Conservation (phyloP, 805 yeast species). For the Lipomyces starkeyi region DNA sequence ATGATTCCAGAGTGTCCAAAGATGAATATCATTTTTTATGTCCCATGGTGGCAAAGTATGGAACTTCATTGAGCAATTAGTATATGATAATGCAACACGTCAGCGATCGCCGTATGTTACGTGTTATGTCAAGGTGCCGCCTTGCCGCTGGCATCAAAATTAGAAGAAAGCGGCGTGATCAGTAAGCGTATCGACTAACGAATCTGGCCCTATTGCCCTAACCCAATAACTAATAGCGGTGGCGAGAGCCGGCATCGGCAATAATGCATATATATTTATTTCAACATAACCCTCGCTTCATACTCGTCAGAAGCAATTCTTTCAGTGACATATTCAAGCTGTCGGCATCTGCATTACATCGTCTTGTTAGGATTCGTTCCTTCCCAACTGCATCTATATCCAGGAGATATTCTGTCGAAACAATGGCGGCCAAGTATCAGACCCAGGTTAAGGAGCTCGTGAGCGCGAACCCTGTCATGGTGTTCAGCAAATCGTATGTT, state of each 20-base stretch:
- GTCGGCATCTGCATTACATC: conserved; percentile 4
- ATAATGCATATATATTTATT: not conserved
- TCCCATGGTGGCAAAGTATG: not conserved
- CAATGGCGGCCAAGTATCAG: conserved; percentile 35
- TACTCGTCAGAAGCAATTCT: not conserved
- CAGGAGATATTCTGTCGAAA: conserved; percentile 3
- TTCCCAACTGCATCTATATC: conserved; percentile 14
- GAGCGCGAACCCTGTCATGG: conserved; percentile 68
- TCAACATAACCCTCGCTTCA: not conserved
- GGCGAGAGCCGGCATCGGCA: too few relatives aligned
- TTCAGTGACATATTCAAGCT: conserved; percentile 9
- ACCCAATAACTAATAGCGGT: too few relatives aligned
- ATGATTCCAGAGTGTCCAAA: too few relatives aligned
- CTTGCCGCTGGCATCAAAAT: too few relatives aligned
- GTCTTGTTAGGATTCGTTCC: conserved; percentile 4
- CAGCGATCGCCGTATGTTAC: not conserved
- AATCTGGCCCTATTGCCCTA: too few relatives aligned
- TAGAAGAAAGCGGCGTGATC: too few relatives aligned
- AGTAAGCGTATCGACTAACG: too few relatives aligned
- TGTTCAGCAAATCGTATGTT: conserved; percentile 80
- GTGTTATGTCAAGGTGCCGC: too few relatives aligned
- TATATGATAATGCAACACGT: not conserved
- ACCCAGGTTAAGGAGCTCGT: conserved; percentile 60
- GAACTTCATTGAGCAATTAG: not conserved
- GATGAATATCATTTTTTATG: too few relatives aligned